A percentile compares a stretch with the other conserved stretches of the same genome.
These are phyloP conservation scores for Mycena pura DNA, from an alignment of 768 basidiomycete genomes.

Conservation along the genomic window DNA sequence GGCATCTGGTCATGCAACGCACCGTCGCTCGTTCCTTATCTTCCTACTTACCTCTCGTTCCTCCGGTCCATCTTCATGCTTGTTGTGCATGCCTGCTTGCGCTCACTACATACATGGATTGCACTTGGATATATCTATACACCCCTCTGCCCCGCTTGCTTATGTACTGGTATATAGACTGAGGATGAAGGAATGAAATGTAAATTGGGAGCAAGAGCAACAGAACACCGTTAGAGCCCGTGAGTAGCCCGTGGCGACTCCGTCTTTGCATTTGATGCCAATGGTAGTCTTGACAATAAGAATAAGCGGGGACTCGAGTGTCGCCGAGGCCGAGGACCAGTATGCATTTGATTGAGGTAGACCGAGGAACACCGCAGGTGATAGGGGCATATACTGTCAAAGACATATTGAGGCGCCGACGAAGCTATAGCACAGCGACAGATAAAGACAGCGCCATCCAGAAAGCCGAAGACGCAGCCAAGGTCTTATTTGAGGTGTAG, in stretches of 20 bases:
- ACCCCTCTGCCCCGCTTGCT: no score
- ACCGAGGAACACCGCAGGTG: neutral
- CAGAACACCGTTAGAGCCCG: no score
- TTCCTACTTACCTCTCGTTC: neutral
- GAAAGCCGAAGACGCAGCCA: no score
- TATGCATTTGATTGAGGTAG: neutral
- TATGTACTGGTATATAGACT: conserved; percentile 12
- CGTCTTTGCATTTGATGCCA: no score
- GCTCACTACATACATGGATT: neutral
- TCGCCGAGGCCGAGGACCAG: neutral
- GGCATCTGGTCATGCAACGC: conserved; percentile 14
- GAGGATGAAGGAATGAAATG: neutral
- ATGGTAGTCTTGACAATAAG: no score
- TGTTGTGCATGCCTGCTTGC: neutral
- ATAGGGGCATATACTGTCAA: no score
- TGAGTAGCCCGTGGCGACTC: no score
- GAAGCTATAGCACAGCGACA: no score
- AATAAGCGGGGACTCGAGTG: no score
- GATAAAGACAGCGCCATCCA: no score
- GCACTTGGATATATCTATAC: neutral
- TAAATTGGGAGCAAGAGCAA: neutral
- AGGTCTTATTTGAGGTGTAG: no score
- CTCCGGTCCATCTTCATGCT: neutral
- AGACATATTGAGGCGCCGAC: no score
- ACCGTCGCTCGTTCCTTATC: neutral